These are phyloP conservation scores for Suillus brevipes DNA, from an alignment of 768 basidiomycete species.

Conservation along the genomic window DNA sequence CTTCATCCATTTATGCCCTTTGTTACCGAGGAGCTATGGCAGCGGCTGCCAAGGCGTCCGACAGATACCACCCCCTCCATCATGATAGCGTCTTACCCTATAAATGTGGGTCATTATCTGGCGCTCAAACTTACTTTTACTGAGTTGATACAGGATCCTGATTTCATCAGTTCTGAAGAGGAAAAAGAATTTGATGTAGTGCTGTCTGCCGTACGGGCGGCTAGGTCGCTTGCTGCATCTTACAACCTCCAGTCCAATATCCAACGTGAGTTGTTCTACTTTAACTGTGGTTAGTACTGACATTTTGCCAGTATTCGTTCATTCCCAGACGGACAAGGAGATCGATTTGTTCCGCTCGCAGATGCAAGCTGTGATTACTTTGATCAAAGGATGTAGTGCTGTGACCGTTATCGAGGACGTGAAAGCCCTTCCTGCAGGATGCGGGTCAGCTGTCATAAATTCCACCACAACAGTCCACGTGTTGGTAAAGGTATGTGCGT, in stretches of 20 bases:
- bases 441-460: conserved; percentile 80
- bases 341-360: conserved; percentile 72
- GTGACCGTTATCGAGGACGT: conserved; percentile 64
- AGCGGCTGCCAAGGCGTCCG: conserved; percentile 84
- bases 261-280: conserved; percentile 53
- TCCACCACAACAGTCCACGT: conserved; percentile 76
- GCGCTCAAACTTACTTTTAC: not conserved
- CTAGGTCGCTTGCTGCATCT: conserved; percentile 83
- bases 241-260: conserved; percentile 88
- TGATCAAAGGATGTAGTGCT: conserved; percentile 88
- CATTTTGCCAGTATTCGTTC: conserved; percentile 65
- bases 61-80: conserved; percentile 84
- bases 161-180: conserved; percentile 66
- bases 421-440: conserved; percentile 72
- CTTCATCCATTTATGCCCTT: conserved; percentile 99
- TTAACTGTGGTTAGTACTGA: conserved; percentile 5
- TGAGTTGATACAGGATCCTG: conserved; percentile 47
- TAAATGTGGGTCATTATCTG: conserved; percentile 52
- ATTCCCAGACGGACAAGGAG: conserved; percentile 63
- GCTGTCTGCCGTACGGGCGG: conserved; percentile 73
- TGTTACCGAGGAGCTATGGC: conserved; percentile 98
- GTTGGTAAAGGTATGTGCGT: conserved; percentile 73
- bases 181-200: conserved; percentile 86
- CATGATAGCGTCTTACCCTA: conserved; percentile 86
- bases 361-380: conserved; percentile 67